Evolutionary conservation across 2,329 filamentous ascomycete species (phyloP), one percentile per base, ranked within the genome.

Genomic region (Neofusicoccum sp.): DNA sequence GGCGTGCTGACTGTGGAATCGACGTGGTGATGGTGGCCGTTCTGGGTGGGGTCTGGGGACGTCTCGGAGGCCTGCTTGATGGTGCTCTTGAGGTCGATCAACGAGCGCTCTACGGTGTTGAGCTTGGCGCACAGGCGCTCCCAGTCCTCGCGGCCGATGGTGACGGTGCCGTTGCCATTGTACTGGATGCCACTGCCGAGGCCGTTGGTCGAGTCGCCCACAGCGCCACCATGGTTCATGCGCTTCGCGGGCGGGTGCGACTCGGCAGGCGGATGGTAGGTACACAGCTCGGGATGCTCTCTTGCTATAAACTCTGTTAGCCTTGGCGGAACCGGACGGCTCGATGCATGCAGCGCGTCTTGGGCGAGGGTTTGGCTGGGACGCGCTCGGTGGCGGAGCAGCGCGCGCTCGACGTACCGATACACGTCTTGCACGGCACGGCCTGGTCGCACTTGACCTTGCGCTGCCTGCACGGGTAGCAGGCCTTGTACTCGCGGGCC

Each of bases 201-300:
- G 2, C 56, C 62, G 41, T 60, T 60, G 39, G 56, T 31, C 7
- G 62, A 16, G 47, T 36, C 63, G 28, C 31, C n/a, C 37, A 7
- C 34, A 22, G n/a, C 29, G 28, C 34, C 14, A 22, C 61, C 61
- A 37, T 63, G 52, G 54, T 59, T 63, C 11, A 76, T 68, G 14
- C 75, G 73, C 67, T 78, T 78, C 44, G 76, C 75, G 5, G 76
- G 75, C 41, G 75, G 76, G 60, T 78, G 75, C 60, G 71, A 70
- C 66, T 78, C 76, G 68, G 71, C 74, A 11, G 76, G 76, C 5
- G 76, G 76, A 64, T 77, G 76, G 66, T 77, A 78, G 56, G 74
- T 78, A 69, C 80, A 82, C 48, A 82, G 72, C 66, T 83, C 80
- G n/a, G 80, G 80, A 63, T 82, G 80, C 65, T 82, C 80, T 66